phyloP scores from a whole-genome alignment of 164 flowering plant species.

The Macadamia tetraphylla region DNA sequence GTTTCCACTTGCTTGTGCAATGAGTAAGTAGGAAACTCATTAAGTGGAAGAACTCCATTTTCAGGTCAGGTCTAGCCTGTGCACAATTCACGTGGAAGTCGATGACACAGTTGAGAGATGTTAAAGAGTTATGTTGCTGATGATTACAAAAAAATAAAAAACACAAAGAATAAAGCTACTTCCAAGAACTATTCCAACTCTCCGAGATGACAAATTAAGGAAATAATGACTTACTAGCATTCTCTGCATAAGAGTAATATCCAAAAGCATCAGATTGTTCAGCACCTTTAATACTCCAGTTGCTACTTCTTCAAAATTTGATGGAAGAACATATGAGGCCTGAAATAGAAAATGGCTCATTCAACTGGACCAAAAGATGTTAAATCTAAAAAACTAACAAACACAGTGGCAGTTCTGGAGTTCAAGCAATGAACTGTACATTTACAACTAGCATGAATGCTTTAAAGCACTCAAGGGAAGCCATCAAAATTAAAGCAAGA shows the following conservation, averaged over 20 bases:
- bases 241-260: slow-evolving; percentile 62
- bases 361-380: not conserved
- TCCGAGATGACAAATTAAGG: slow-evolving; percentile 5
- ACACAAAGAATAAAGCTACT: not conserved
- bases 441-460: not conserved
- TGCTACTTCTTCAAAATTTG: slow-evolving; percentile 92
- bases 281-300: slow-evolving; percentile 87
- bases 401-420: not conserved
- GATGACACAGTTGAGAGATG: not conserved
- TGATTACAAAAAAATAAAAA: too few relatives aligned
- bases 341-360: slow-evolving; percentile 20
- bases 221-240: slow-evolving; percentile 70
- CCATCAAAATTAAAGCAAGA: too few relatives aligned
- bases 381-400: not conserved
- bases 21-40: slow-evolving; percentile 90
- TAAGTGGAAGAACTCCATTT: slow-evolving; percentile 92
- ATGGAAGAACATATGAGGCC: slow-evolving; percentile 77
- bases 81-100: slow-evolving; percentile 7
- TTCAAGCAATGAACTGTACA: not conserved
- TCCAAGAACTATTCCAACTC: not conserved
- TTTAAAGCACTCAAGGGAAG: not conserved
- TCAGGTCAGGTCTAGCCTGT: slow-evolving; percentile 90
- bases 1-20: slow-evolving; percentile 83
- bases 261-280: slow-evolving; percentile 81
- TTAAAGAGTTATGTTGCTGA: not conserved